Base-by-base conservation (phyloP, 2,329 filamentous ascomycete genomes). In the Fusarium ramigenum region DNA sequence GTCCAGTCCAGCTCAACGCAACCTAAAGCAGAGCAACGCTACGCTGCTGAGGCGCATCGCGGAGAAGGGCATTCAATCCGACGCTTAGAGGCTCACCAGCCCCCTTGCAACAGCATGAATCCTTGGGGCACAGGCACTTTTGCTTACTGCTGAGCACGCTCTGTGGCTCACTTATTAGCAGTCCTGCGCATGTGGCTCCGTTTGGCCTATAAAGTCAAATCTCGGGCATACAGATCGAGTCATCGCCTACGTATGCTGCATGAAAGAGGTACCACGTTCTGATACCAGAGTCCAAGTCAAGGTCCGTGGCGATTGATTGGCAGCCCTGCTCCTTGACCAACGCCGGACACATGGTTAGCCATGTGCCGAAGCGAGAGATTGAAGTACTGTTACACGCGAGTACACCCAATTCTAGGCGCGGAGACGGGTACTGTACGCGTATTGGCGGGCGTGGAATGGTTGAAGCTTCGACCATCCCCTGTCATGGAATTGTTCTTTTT, bases 401-500 rank as follows among this genome's bases (percentile, higher is more conserved):
- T 36, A 19, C 44, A 52, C 54, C 46, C 15, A 67, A 43, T 50
- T 34, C 50, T 42, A 32, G 49, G 53, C 21, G 58, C 23, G 40
- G 36, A 56, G 40, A 49, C 34, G 46, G 54, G 72, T 74, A 66
- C 69, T 32, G 43, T 53, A 66, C 49, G 64, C 64, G 63, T 74
- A 60, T 59, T 32, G 50, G 40, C 67, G 49, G 67, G 56, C 53
- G 67, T 65, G 72, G 52, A 40, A 39, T 47, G 56, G 71, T 69
- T 74, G 47, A 47, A 39, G 54, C 18, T 28, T 66, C 44, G 40
- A n/a, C 64, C 57, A 58, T 74, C 75, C 75, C 74, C 63, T 69
- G 76, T 69, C 72, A 56, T 78, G 56, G 77, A 78, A 78, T 78
- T 78, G 77, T 78, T 78, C 70, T 78, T 78, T 76, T 77, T 77